phyloP scores from a whole-genome alignment of 2,329 filamentous ascomycete species.

The Laburnicola sp. region DNA sequence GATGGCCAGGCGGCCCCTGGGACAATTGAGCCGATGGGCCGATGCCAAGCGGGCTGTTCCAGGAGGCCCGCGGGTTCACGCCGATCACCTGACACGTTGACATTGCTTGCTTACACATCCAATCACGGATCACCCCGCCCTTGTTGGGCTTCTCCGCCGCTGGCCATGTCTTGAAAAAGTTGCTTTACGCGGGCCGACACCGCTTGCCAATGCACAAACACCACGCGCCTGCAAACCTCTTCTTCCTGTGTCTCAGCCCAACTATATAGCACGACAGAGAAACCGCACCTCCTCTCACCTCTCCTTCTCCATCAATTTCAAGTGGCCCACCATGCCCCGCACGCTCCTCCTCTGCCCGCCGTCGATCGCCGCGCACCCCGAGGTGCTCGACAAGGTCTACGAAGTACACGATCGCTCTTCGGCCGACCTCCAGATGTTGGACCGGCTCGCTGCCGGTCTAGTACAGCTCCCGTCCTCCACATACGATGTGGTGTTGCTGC shows the following conservation, averaged over 20 bases:
- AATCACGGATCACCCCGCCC: slow-evolving; percentile 19
- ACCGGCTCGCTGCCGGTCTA: slow-evolving; percentile 81
- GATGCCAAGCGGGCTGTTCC: too few species aligned
- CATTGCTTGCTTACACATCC: slow-evolving; percentile 21
- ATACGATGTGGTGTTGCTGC: slow-evolving; percentile 83
- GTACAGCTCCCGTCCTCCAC: slow-evolving; percentile 74
- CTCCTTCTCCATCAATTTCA: background rate
- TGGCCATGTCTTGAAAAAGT: slow-evolving; percentile 27
- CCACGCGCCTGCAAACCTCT: background rate
- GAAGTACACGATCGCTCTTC: slow-evolving; percentile 71
- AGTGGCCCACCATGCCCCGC: slow-evolving; percentile 48
- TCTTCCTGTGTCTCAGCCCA: background rate
- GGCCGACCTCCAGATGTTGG: slow-evolving; percentile 96
- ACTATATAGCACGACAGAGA: background rate
- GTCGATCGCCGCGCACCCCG: slow-evolving; percentile 82
- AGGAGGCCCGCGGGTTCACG: slow-evolving; percentile 13
- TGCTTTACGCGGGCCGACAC: slow-evolving; percentile 15
- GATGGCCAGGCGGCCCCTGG: slow-evolving; percentile 3
- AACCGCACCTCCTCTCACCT: background rate
- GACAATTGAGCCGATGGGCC: too few species aligned
- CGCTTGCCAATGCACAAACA: slow-evolving; percentile 23
- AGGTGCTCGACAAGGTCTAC: slow-evolving; percentile 72
- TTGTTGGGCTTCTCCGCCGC: slow-evolving; percentile 30
- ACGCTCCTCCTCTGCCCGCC: slow-evolving; percentile 88
- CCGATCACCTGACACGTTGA: slow-evolving; percentile 5